Evolutionary conservation across 1,139 yeast genomes (phyloP).

Genomic region (Kurtzmaniella quercitrusa): DNA sequence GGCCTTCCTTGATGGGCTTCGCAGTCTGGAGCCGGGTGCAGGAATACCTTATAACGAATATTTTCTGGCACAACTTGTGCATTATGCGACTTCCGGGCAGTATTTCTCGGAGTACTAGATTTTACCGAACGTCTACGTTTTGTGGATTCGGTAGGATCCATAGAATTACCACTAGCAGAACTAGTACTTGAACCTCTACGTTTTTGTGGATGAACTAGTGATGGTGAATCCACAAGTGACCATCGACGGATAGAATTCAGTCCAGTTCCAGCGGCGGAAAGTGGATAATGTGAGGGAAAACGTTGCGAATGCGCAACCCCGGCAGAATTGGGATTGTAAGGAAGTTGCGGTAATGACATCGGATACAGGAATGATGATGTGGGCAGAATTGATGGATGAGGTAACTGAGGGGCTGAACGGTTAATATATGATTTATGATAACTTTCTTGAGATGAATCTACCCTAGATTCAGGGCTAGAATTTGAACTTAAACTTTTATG

Average conservation of each 20-base stretch:
- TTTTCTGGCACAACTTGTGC: constrained; percentile 8
- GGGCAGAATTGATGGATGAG: background rate
- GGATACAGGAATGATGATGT: background rate
- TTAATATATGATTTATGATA: too few species aligned
- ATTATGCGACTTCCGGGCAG: constrained; percentile 5
- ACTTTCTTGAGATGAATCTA: background rate
- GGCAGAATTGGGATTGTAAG: background rate
- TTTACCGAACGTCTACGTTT: background rate
- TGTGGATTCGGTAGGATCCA: background rate
- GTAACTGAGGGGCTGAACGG: background rate
- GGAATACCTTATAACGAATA: constrained; percentile 13
- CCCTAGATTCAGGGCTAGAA: background rate
- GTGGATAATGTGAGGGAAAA: background rate
- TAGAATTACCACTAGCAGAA: background rate
- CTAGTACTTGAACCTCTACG: background rate
- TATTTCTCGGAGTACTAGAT: background rate
- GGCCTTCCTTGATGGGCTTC: constrained; percentile 3
- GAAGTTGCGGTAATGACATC: background rate
- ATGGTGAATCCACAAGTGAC: background rate
- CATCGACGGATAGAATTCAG: background rate
- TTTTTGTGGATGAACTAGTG: background rate
- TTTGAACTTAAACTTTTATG: too few species aligned
- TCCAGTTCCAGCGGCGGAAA: background rate
- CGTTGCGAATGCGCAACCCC: background rate
- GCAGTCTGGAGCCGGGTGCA: constrained; percentile 15